Evolutionary conservation across 768 basidiomycete species (phyloP), one percentile per base, ranked within the genome.

Genomic region (Dendrothele bispora): DNA sequence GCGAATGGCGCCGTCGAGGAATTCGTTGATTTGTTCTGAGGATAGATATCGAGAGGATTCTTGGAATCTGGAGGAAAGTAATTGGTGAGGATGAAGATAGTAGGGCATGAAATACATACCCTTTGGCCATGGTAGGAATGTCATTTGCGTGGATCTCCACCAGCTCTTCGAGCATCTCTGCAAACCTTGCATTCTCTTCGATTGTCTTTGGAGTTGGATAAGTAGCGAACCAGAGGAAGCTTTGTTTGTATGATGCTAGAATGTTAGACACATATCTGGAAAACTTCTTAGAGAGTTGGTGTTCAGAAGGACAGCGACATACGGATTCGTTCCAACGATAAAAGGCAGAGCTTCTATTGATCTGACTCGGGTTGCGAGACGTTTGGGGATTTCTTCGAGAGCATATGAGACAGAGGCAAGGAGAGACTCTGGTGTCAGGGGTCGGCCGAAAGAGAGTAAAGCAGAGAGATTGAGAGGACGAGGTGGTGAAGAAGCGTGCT

Each of bases 41-140:
- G 89, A 82, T 76, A 95, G 86, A 65, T 95, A 95, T 43, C 82
- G 78, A 35, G 82, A 74, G 51, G 84, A 89, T 68, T 95, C 93
- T 56, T 91, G 89, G 61, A 95, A 94, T 39, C 92, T 89, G 46
- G 10, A n/a, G 20, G 39, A 25, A 18, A 30, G 43, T n/a, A 30
- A 18, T 8, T 36, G n/a, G n/a, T n/a, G n/a, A n/a, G n/a, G n/a
- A n/a, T n/a, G n/a, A n/a, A n/a, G n/a, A n/a, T n/a, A n/a, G n/a
- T n/a, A n/a, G n/a, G n/a, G n/a, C n/a, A n/a, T n/a, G n/a, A n/a
- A n/a, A n/a, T 12, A 28, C 69, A 48, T 53, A 85, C 90, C 92
- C 92, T 68, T 91, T 92, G 3, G 92, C 91, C 79, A 95, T 80
- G 12, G 86, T 87, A 1, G 91, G 91, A 42, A 95, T 90, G 62